A percentile compares a stretch with the other conserved stretches of the same genome.
Conservation (phyloP, 2,329 filamentous ascomycete genomes). For the Dothiorella sarmentorum region DNA sequence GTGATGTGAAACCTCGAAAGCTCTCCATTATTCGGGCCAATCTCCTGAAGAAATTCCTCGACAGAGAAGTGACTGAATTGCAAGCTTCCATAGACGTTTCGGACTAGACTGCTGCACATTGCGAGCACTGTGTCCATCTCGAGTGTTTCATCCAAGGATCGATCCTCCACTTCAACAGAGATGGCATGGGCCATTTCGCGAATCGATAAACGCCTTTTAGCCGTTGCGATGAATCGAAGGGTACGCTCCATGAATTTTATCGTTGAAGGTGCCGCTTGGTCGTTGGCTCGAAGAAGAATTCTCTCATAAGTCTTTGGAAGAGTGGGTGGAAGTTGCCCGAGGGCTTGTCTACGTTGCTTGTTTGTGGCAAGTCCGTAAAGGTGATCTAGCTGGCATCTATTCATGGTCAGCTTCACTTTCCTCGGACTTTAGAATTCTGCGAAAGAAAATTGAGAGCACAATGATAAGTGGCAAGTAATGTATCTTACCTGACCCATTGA, state of each 20-base stretch:
- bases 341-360: not conserved
- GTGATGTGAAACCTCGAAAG: not conserved
- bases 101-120: not conserved
- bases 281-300: not conserved
- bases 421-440: no score
- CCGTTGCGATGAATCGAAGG: not conserved
- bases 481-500: not conserved
- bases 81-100: not conserved
- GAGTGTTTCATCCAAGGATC: not conserved
- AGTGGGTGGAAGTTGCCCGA: not conserved
- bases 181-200: not conserved
- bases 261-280: not conserved
- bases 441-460: no score
- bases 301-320: not conserved
- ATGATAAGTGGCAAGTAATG: not conserved
- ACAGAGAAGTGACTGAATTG: constrained; percentile 2
- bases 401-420: not conserved
- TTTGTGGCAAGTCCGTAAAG: not conserved
- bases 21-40: not conserved
- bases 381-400: not conserved
- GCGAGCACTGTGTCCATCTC: not conserved
- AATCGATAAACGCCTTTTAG: not conserved
- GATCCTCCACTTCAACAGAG: not conserved
- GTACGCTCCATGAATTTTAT: not conserved
- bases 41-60: not conserved